Evolutionary conservation across 2,329 filamentous ascomycete species (phyloP).

Genomic region (Aschersonia sp.): DNA sequence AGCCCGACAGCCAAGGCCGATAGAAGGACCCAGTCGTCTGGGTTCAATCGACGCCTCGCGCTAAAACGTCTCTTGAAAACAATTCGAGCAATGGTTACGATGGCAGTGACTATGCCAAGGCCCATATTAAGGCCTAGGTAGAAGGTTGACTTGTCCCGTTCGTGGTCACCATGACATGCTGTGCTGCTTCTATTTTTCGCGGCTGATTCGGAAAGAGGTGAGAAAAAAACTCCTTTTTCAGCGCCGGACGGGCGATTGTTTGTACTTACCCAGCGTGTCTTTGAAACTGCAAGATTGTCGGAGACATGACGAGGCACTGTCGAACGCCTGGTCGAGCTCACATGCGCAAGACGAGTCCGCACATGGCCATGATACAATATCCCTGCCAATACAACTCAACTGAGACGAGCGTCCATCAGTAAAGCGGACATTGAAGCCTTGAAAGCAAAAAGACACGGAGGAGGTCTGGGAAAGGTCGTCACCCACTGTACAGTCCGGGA

Average conservation of each 20-base stretch:
- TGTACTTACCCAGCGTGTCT: constrained; percentile 1
- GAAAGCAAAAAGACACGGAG: too few relatives aligned
- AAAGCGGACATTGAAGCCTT: background rate
- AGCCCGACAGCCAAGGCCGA: constrained; percentile 9
- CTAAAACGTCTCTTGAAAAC: constrained; percentile 11
- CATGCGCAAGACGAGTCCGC: constrained; percentile 1
- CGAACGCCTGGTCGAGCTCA: constrained; percentile 1
- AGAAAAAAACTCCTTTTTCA: background rate
- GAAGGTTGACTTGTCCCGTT: background rate
- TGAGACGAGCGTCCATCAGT: background rate
- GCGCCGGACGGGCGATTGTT: background rate
- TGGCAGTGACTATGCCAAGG: constrained; percentile 15
- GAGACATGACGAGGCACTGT: background rate
- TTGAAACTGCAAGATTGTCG: background rate
- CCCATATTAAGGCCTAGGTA: constrained; percentile 1
- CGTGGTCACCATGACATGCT: background rate
- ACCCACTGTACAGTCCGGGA: constrained; percentile 2
- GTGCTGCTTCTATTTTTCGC: constrained; percentile 2
- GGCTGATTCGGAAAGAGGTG: background rate
- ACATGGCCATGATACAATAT: background rate
- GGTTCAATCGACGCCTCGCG: constrained; percentile 12
- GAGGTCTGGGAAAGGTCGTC: background rate
- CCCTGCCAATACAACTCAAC: background rate
- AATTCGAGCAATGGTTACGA: constrained; percentile 20
- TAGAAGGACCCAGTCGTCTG: constrained; percentile 18